Evolutionary conservation across 148 eudicot genomes (phyloP).

Genomic region (Beta vulgaris): DNA sequence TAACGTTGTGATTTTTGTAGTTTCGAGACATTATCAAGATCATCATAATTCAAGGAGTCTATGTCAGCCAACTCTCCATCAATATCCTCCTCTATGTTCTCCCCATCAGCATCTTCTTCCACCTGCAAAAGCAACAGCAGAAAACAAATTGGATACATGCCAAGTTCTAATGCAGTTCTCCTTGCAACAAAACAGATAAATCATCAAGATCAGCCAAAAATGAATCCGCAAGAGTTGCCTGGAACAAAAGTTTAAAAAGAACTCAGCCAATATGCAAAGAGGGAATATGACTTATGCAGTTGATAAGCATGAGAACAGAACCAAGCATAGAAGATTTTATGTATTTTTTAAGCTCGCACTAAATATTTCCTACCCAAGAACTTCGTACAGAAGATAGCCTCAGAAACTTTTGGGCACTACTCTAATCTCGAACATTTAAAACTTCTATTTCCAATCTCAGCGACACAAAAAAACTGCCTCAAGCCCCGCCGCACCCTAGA

Average conservation of each 20-base stretch:
- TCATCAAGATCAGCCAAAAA: slow-evolving; percentile 97
- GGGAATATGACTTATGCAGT: not conserved
- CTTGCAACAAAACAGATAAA: slow-evolving; percentile 44
- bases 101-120: slow-evolving; percentile 50
- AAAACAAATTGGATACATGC: not conserved
- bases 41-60: slow-evolving; percentile 80
- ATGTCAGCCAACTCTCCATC: slow-evolving; percentile 85
- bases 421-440: no score
- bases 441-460: no score
- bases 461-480: no score
- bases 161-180: not conserved
- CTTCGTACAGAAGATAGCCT: no score
- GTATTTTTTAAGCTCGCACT: not conserved
- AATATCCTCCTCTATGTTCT: slow-evolving; percentile 79
- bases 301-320: not conserved
- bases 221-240: slow-evolving; percentile 95
- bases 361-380: no score
- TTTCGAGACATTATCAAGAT: slow-evolving; percentile 87
- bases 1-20: slow-evolving; percentile 82
- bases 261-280: not conserved
- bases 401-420: no score
- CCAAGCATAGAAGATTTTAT: not conserved
- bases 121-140: slow-evolving; percentile 41
- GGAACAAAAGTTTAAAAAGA: slow-evolving; percentile 21
- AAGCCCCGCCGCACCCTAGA: no score